phyloP scores from a whole-genome alignment of 768 basidiomycete genomes.

The Lactifluus pinguis region DNA sequence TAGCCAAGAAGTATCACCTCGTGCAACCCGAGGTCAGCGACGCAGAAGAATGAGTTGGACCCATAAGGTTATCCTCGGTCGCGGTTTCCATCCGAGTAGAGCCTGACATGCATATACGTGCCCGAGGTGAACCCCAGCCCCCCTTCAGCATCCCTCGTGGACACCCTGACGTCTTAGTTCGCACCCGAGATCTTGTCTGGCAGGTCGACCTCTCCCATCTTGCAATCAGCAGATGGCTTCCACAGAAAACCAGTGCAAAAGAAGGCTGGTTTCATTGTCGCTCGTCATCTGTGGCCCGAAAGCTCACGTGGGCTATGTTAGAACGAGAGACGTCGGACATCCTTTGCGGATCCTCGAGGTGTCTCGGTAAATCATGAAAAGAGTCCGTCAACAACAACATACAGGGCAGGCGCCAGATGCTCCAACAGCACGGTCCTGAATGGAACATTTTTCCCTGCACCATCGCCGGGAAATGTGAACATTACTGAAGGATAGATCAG shows the following conservation, averaged over 20 bases:
- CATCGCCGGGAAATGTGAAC: slow-evolving; percentile 56
- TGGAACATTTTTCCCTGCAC: slow-evolving; percentile 29
- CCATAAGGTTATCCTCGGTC: background rate
- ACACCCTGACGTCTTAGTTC: background rate
- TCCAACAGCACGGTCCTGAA: slow-evolving; percentile 47
- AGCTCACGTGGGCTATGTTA: background rate
- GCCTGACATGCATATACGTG: slow-evolving; percentile 15
- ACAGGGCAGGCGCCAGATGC: slow-evolving; percentile 49
- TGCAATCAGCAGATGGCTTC: slow-evolving; percentile 13
- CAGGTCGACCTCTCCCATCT: slow-evolving; percentile 13
- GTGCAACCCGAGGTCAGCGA: background rate
- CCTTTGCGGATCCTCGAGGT: slow-evolving; percentile 58
- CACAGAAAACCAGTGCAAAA: slow-evolving; percentile 67
- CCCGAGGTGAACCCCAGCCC: slow-evolving; percentile 6
- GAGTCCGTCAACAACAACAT: slow-evolving; percentile 61
- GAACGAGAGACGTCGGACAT: slow-evolving; percentile 21
- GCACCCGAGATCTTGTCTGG: slow-evolving; percentile 17
- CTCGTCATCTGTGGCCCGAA: slow-evolving; percentile 43
- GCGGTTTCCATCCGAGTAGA: slow-evolving; percentile 4
- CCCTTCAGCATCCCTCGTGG: background rate
- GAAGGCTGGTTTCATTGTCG: slow-evolving; percentile 57
- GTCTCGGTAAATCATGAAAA: slow-evolving; percentile 75
- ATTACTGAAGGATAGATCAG: slow-evolving; percentile 78
- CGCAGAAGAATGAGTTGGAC: background rate
- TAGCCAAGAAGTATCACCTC: background rate